Evolutionary conservation across 345 rosid genomes (phyloP).

Genomic region (Salix suchowensis): DNA sequence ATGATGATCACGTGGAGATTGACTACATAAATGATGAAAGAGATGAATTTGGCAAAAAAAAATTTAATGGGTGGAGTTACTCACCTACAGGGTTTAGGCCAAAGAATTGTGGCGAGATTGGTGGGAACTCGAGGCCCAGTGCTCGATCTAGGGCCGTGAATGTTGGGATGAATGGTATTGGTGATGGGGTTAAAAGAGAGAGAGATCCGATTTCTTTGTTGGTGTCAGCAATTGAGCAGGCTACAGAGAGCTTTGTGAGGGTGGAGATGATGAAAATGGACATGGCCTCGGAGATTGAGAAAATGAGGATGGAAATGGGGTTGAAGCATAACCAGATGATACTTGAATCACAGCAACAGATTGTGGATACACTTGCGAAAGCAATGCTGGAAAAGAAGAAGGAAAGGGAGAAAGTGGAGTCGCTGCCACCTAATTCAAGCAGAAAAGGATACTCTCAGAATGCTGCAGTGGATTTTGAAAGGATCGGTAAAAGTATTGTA

Average conservation of each 20-base stretch:
- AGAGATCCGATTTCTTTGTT: conserved; percentile 47
- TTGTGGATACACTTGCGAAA: conserved; percentile 40
- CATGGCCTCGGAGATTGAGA: conserved; percentile 66
- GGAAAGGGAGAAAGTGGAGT: conserved; percentile 16
- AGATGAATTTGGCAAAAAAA: background rate
- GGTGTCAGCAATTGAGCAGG: conserved; percentile 49
- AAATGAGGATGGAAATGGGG: conserved; percentile 63
- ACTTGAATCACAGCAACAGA: conserved; percentile 56
- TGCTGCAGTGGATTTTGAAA: conserved; percentile 16
- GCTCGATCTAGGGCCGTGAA: conserved; percentile 9
- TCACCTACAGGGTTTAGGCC: conserved; percentile 30
- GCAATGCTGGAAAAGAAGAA: conserved; percentile 39
- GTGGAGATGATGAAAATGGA: conserved; percentile 73
- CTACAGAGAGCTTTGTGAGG: conserved; percentile 50
- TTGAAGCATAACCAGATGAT: conserved; percentile 65
- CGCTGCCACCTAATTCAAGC: conserved; percentile 9
- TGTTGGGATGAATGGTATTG: conserved; percentile 21
- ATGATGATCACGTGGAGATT: background rate
- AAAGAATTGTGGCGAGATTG: conserved; percentile 27
- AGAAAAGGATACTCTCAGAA: conserved; percentile 10
- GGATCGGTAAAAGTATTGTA: background rate
- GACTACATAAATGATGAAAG: background rate
- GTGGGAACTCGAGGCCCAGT: conserved; percentile 24
- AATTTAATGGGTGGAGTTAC: background rate
- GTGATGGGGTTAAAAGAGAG: conserved; percentile 29